Percentiles rank a stretch among this genome's conserved stretches.
These are phyloP conservation scores for Bidens hawaiensis DNA, from an alignment of 140 eudicot species.

Conservation along the genomic window DNA sequence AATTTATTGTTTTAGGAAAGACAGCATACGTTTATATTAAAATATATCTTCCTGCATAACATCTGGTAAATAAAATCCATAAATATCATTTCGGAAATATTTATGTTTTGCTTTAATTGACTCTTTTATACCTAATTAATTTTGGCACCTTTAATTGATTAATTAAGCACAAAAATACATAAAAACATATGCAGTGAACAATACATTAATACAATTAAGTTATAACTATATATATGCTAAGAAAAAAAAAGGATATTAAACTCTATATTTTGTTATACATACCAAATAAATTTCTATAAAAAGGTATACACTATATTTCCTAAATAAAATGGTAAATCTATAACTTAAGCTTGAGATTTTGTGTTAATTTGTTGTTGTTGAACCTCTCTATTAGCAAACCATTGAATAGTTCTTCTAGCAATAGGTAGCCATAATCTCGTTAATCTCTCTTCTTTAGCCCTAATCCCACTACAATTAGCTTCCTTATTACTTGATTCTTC, in stretches of 20 bases:
- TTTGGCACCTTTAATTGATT: neutral
- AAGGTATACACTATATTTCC: conserved; percentile 10
- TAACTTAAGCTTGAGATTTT: conserved; percentile 19
- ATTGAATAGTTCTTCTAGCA: conserved; percentile 54
- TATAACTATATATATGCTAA: neutral
- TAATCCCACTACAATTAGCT: conserved; percentile 13
- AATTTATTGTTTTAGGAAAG: too few species aligned
- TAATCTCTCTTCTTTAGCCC: conserved; percentile 39
- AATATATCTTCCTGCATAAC: too few species aligned
- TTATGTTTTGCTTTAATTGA: too few species aligned
- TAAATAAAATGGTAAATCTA: neutral
- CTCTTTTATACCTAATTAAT: too few species aligned
- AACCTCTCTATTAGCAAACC: conserved; percentile 67
- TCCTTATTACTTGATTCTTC: conserved; percentile 25
- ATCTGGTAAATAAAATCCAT: too few species aligned
- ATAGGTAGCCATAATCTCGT: conserved; percentile 63
- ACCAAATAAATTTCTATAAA: conserved; percentile 1
- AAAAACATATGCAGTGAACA: conserved; percentile 1
- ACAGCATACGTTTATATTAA: too few species aligned
- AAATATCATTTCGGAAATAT: too few species aligned
- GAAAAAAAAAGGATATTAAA: neutral
- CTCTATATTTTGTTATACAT: neutral
- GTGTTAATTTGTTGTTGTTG: conserved; percentile 25
- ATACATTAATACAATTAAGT: conserved; percentile 1
- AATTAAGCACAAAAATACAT: conserved; percentile 3